Evolutionary conservation across 805 yeast species (phyloP).

Genomic region (Metschnikowia koreensis): DNA sequence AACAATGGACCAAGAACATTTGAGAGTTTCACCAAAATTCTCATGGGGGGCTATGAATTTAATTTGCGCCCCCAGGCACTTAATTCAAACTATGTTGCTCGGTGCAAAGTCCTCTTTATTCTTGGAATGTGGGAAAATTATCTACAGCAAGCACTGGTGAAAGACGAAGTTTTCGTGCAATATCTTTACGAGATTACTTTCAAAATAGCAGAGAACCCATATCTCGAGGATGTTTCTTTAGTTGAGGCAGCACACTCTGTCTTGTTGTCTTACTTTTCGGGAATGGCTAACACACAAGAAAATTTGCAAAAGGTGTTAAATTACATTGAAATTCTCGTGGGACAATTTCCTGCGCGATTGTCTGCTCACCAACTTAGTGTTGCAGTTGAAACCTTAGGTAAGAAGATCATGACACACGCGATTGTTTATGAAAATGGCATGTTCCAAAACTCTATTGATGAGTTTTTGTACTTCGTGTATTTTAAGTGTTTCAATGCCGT

Average conservation of each 20-base stretch:
- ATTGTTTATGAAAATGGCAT: constrained; percentile 9
- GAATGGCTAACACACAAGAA: constrained; percentile 18
- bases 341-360: constrained; percentile 56
- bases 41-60: constrained; percentile 37
- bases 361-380: constrained; percentile 55
- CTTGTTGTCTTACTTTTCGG: constrained; percentile 35
- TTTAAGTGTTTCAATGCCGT: constrained; percentile 36
- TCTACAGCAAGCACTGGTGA: constrained; percentile 26
- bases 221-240: constrained; percentile 26
- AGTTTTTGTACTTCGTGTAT: constrained; percentile 44
- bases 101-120: constrained; percentile 44
- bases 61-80: constrained; percentile 28
- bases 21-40: constrained; percentile 22
- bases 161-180: constrained; percentile 21
- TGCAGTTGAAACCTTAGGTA: constrained; percentile 57
- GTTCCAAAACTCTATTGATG: constrained; percentile 24
- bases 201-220: constrained; percentile 27
- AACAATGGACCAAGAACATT: constrained; percentile 12
- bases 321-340: constrained; percentile 47
- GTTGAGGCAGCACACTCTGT: constrained; percentile 69
- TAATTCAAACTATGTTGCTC: constrained; percentile 26
- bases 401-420: constrained; percentile 32
- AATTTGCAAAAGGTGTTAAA: constrained; percentile 22
- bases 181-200: constrained; percentile 32
- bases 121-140: constrained; percentile 49